A percentile compares a stretch with the other conserved stretches of the same genome.
Conservation (phyloP, 1,284 basidiomycete species). For the Pseudozyma flocculosa region DNA sequence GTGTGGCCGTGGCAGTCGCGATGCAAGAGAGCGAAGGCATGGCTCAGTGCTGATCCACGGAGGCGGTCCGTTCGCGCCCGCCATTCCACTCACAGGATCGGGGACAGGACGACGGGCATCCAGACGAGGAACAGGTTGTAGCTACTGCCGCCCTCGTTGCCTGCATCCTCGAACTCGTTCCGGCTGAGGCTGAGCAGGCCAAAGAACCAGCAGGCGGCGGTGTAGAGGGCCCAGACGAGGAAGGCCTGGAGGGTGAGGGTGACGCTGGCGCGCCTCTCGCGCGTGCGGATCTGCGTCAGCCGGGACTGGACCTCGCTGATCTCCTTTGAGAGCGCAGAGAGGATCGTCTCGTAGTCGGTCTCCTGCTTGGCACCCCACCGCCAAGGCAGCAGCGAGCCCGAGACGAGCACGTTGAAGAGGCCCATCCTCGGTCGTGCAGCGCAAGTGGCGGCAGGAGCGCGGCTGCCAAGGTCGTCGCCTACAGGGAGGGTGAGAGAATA, state of each 20-base stretch:
- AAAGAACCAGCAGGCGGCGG: constrained; percentile 74
- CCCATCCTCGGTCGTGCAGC: constrained; percentile 10
- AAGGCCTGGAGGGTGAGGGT: constrained; percentile 80
- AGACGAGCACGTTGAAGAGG: constrained; percentile 34
- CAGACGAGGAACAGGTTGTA: constrained; percentile 12
- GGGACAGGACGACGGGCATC: constrained; percentile 27
- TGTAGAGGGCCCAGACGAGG: constrained; percentile 76
- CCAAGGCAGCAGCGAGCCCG: constrained; percentile 29
- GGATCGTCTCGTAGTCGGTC: constrained; percentile 63
- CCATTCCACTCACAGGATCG: constrained; percentile 20
- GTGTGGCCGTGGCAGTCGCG: no score
- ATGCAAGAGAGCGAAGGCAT: background rate
- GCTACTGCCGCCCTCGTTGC: background rate
- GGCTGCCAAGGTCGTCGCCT: no score
- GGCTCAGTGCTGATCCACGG: no score
- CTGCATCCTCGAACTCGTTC: constrained; percentile 3
- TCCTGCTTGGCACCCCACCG: constrained; percentile 20
- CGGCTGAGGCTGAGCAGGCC: constrained; percentile 12
- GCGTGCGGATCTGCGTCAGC: constrained; percentile 81
- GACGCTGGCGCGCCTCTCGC: constrained; percentile 78
- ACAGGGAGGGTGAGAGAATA: no score
- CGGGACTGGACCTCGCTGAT: constrained; percentile 67
- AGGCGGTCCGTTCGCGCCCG: no score
- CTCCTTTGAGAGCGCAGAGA: constrained; percentile 61
- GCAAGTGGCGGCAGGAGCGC: background rate